These are phyloP conservation scores for Syzygium jambos DNA, from an alignment of 345 rosid species.

Conservation along the genomic window DNA sequence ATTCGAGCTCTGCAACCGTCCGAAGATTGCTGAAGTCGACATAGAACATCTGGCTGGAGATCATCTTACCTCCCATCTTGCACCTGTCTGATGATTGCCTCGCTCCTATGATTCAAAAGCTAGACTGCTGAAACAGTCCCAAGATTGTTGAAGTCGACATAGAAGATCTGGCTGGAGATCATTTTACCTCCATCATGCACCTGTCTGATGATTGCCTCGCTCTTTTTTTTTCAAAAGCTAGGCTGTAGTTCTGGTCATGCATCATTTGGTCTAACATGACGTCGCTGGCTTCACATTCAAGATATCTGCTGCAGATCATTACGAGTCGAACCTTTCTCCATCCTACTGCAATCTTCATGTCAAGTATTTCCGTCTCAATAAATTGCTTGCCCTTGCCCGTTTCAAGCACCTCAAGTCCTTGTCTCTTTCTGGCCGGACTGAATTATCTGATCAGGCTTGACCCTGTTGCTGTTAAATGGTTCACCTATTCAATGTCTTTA, in stretches of 20 bases:
- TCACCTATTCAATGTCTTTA: constrained; percentile 36
- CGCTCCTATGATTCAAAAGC: constrained; percentile 39
- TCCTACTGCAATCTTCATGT: constrained; percentile 18
- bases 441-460: constrained; percentile 46
- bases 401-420: constrained; percentile 37
- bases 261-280: constrained; percentile 76
- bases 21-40: constrained; percentile 24
- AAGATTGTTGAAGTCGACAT: constrained; percentile 14
- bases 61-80: constrained; percentile 17
- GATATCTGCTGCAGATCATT: constrained; percentile 31
- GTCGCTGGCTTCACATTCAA: constrained; percentile 54
- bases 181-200: constrained; percentile 21
- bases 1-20: constrained; percentile 46
- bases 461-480: constrained; percentile 32
- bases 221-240: constrained; percentile 47
- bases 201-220: constrained; percentile 72
- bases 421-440: constrained; percentile 59
- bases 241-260: constrained; percentile 36
- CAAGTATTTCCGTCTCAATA: constrained; percentile 30
- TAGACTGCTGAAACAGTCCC: constrained; percentile 43
- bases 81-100: constrained; percentile 76
- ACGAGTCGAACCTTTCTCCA: constrained; percentile 44
- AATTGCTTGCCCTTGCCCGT: constrained; percentile 34
- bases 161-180: too few relatives aligned
- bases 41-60: constrained; percentile 31